Conservation (phyloP, 169 alveolate species). For the Eimeria necatrix region DNA sequence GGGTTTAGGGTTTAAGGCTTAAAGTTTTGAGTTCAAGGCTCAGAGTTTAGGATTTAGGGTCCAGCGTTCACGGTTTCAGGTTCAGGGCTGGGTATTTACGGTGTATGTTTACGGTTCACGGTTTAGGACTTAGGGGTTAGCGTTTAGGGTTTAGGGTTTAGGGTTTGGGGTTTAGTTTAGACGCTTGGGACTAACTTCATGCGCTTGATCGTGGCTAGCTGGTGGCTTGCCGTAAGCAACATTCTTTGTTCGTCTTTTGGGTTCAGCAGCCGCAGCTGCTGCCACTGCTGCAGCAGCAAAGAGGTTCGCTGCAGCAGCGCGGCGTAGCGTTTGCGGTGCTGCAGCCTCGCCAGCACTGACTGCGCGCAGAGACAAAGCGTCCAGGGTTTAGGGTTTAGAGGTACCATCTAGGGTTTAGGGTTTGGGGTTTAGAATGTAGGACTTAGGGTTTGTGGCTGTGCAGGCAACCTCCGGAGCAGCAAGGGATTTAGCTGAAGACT, state of each 20-base stretch:
- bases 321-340: not conserved
- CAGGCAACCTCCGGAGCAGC: not conserved
- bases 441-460: not conserved
- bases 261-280: not conserved
- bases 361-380: not conserved
- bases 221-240: not conserved
- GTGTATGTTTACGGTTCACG: not conserved
- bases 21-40: not conserved
- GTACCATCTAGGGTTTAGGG: slow-evolving; percentile 9
- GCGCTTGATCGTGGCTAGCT: not conserved
- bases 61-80: not conserved
- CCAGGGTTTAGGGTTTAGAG: slow-evolving; percentile 13
- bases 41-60: not conserved
- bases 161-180: not conserved
- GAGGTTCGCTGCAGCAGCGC: not conserved
- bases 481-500: no score
- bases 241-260: not conserved
- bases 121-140: not conserved
- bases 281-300: not conserved
- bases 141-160: not conserved
- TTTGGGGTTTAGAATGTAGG: not conserved
- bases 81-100: not conserved
- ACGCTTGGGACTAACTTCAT: not conserved
- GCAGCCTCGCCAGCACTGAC: not conserved
- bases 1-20: slow-evolving; percentile 35